Conservation (phyloP, 305 asterid genomes). For the Ajuga reptans region DNA sequence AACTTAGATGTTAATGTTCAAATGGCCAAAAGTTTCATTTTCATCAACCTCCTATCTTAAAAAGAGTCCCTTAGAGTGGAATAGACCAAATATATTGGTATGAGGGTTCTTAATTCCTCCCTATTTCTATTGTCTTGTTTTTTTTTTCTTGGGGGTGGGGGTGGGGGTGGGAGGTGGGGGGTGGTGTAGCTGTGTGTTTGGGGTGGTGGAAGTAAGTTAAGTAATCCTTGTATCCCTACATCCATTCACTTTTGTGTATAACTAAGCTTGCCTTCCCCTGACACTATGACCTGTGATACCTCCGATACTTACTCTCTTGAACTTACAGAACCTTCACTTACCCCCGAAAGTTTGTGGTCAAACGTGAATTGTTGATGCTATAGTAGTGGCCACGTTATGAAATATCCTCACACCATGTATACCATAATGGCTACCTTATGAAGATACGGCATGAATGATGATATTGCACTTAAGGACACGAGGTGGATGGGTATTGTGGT, state of each 20-base stretch:
- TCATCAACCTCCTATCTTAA: neutral
- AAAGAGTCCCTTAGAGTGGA: neutral
- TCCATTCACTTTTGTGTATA: neutral
- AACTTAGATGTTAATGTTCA: neutral
- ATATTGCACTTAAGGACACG: neutral
- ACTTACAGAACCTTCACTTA: neutral
- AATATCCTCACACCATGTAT: neutral
- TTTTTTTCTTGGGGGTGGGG: too few relatives aligned
- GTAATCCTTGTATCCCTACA: neutral
- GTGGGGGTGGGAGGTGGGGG: too few relatives aligned
- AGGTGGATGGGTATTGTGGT: neutral
- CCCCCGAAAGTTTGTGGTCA: neutral
- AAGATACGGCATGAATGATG: neutral
- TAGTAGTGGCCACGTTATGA: neutral
- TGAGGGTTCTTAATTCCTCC: neutral
- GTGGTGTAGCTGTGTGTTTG: too few relatives aligned
- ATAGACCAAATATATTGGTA: neutral
- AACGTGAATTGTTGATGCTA: neutral
- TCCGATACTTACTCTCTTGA: neutral
- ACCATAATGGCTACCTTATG: neutral
- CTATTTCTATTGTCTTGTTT: too few relatives aligned
- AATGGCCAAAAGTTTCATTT: neutral
- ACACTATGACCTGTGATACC: neutral
- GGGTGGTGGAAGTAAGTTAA: neutral
- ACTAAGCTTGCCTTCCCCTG: neutral